phyloP scores from a whole-genome alignment of 208 protist genomes.

The Acanthamoeba sp. region DNA sequence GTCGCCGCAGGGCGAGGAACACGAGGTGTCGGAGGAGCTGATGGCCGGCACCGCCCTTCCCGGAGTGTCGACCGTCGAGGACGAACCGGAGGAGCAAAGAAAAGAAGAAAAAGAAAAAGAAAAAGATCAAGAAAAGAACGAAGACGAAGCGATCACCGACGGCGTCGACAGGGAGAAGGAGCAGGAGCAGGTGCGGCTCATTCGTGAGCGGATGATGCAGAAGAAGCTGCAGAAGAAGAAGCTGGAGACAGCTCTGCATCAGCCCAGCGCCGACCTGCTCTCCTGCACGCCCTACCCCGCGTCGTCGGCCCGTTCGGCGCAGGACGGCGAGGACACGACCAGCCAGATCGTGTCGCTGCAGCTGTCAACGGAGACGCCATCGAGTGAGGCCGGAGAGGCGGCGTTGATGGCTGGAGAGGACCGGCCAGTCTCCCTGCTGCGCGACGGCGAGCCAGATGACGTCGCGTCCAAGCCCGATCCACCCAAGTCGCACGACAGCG shows the following conservation, averaged over 20 bases:
- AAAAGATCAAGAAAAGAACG: background rate
- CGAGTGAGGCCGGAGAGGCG: no score
- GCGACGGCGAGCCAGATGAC: no score
- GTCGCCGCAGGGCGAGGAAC: background rate
- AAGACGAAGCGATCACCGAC: background rate
- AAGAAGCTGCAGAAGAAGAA: background rate
- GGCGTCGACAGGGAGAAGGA: background rate
- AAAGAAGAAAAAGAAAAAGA: background rate
- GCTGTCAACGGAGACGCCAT: no score
- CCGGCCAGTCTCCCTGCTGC: no score
- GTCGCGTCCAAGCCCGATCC: no score
- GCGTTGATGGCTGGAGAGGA: no score
- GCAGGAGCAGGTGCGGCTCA: background rate
- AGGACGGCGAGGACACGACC: no score
- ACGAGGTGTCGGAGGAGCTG: background rate
- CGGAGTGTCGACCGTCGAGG: background rate
- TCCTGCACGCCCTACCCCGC: background rate
- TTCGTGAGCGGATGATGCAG: conserved; percentile 11
- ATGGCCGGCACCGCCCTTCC: background rate
- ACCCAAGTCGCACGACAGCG: no score
- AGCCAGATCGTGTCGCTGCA: no score
- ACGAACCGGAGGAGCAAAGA: background rate
- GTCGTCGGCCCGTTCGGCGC: background rate
- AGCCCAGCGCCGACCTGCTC: background rate
- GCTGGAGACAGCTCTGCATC: background rate